These are phyloP conservation scores for Neofusicoccum ribis DNA, from an alignment of 2,329 filamentous ascomycete species.

Conservation along the genomic window DNA sequence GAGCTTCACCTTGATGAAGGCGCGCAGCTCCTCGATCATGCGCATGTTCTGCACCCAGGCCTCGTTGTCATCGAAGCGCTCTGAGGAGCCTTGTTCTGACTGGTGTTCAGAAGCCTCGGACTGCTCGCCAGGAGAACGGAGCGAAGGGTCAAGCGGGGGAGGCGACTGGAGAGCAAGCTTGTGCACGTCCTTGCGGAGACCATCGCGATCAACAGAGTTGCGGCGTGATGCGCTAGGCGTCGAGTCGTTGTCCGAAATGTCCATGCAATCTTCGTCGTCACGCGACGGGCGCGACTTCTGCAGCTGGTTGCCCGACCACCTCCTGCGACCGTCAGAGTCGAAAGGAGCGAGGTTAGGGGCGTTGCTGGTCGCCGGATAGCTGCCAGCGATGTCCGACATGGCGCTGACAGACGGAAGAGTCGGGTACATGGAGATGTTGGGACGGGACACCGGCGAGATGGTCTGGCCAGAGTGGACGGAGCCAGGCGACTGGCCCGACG, in stretches of 20 bases:
- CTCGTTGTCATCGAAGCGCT: conserved; percentile 37
- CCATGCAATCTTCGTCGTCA: conserved; percentile 38
- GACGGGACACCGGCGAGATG: conserved; percentile 65
- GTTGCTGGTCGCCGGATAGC: conserved; percentile 66
- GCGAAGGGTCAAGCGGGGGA: conserved; percentile 38
- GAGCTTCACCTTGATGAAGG: conserved; percentile 57
- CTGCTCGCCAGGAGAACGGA: conserved; percentile 40
- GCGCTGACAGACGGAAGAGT: conserved; percentile 70
- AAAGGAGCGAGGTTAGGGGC: conserved; percentile 66
- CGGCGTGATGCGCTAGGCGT: conserved; percentile 35
- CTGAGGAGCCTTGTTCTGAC: conserved; percentile 21
- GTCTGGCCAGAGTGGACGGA: conserved; percentile 63
- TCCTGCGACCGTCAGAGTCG: conserved; percentile 60
- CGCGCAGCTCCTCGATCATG: conserved; percentile 61
- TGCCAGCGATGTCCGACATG: conserved; percentile 57
- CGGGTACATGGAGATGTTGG: conserved; percentile 66
- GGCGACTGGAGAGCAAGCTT: conserved; percentile 42
- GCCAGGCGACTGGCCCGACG: conserved; percentile 74
- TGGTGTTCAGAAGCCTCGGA: conserved; percentile 37
- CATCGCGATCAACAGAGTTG: conserved; percentile 35
- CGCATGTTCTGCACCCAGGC: conserved; percentile 65
- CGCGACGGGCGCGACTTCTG: conserved; percentile 45
- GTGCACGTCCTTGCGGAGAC: conserved; percentile 39
- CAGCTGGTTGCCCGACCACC: conserved; percentile 62
- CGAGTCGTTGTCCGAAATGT: conserved; percentile 39